phyloP scores from a whole-genome alignment of 176 grass and related monocot species.

The Triticum timopheevii region DNA sequence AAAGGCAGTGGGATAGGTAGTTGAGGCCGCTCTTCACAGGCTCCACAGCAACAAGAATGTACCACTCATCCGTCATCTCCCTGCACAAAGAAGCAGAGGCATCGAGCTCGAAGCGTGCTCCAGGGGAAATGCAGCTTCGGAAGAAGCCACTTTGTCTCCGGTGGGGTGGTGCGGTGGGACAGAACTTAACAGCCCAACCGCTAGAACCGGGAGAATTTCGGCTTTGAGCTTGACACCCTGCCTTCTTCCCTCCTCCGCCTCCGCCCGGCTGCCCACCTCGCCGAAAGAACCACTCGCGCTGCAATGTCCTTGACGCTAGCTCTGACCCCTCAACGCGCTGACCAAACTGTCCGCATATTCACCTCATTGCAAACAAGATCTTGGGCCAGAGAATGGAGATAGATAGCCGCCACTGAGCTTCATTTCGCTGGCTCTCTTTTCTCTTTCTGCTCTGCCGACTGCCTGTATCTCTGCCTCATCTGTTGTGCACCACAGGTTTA shows the following conservation, averaged over 20 bases:
- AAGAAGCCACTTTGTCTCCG: not conserved
- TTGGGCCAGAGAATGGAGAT: not conserved
- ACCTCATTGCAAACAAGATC: not conserved
- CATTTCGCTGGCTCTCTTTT: not conserved
- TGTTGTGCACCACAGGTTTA: not conserved
- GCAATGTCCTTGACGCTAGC: not conserved
- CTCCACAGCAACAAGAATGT: not conserved
- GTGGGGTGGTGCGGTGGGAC: constrained; percentile 21
- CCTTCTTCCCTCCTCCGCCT: not conserved
- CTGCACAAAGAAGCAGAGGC: too few relatives aligned
- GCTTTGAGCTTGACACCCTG: constrained; percentile 24
- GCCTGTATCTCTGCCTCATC: not conserved
- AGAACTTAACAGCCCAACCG: constrained; percentile 40
- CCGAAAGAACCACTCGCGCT: constrained; percentile 41
- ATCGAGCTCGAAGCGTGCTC: too few relatives aligned
- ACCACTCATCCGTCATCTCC: not conserved
- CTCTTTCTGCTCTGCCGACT: not conserved
- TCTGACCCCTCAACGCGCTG: not conserved
- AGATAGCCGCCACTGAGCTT: not conserved
- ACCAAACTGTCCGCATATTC: not conserved
- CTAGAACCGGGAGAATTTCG: not conserved
- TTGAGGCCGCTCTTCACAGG: not conserved
- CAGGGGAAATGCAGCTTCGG: not conserved
- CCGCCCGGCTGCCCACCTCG: not conserved
- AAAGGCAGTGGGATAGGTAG: not conserved